A percentile compares a stretch with the other conserved stretches of the same genome.
These are phyloP conservation scores for Corylus heterophylla DNA, from an alignment of 306 rosid genomes.

Conservation along the genomic window DNA sequence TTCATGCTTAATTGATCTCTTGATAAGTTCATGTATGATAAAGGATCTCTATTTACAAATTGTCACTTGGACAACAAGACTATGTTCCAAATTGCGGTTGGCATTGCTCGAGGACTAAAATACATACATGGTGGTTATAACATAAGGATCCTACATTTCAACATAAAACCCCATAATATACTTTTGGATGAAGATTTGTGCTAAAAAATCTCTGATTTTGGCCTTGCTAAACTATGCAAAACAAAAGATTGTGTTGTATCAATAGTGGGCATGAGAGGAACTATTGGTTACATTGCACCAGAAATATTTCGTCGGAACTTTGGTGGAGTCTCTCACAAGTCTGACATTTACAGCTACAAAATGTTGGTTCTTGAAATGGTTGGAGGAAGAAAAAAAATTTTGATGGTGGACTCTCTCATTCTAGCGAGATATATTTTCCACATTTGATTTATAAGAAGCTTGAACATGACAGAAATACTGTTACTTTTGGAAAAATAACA, in stretches of 20 bases:
- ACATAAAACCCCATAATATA: constrained; percentile 21
- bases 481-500: too few species aligned
- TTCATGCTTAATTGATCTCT: constrained; percentile 44
- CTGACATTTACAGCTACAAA: constrained; percentile 43
- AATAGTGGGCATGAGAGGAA: constrained; percentile 30
- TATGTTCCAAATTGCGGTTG: constrained; percentile 25
- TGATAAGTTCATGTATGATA: constrained; percentile 32
- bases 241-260: constrained; percentile 38
- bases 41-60: neutral
- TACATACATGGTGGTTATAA: constrained; percentile 32
- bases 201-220: constrained; percentile 44
- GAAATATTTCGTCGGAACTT: constrained; percentile 26
- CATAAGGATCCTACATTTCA: constrained; percentile 16
- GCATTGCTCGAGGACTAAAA: constrained; percentile 43
- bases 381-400: constrained; percentile 33
- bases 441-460: too few species aligned
- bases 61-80: constrained; percentile 24
- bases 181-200: constrained; percentile 11
- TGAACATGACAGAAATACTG: too few species aligned
- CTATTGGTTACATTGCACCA: constrained; percentile 37
- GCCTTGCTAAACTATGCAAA: constrained; percentile 40
- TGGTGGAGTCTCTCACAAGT: constrained; percentile 38
- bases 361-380: constrained; percentile 42
- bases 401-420: neutral
- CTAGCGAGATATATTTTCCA: neutral